Evolutionary conservation across 441 rosid genomes (phyloP).

Genomic region (Jatropha podagrica): DNA sequence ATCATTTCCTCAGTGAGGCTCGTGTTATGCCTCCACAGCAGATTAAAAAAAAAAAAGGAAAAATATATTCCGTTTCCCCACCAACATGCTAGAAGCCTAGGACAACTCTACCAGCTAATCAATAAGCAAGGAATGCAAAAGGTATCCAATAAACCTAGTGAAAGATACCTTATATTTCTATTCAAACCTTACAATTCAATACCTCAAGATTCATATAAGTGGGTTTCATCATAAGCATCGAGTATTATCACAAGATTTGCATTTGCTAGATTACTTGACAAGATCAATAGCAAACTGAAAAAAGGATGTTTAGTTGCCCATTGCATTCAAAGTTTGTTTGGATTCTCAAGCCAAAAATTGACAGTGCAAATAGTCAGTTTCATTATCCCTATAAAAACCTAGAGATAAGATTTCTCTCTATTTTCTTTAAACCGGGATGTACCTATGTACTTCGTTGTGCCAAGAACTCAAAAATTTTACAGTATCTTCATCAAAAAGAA

Average conservation of each 20-base stretch:
- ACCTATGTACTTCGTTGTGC: background rate
- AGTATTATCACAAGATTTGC: slow-evolving; percentile 3
- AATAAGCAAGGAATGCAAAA: background rate
- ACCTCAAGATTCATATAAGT: background rate
- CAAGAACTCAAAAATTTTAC: background rate
- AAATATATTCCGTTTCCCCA: background rate
- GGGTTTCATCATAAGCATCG: background rate
- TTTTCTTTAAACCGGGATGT: background rate
- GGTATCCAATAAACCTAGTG: background rate
- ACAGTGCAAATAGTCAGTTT: background rate
- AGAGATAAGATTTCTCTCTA: background rate
- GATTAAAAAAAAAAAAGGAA: background rate
- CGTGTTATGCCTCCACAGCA: background rate
- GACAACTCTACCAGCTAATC: background rate
- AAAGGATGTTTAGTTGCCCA: background rate
- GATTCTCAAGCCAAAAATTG: background rate
- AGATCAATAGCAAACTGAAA: background rate
- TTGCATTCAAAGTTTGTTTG: background rate
- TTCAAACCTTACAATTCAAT: slow-evolving; percentile 9
- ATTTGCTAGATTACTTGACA: slow-evolving; percentile 1
- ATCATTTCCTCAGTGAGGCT: background rate
- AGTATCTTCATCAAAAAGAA: background rate
- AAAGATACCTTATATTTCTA: background rate
- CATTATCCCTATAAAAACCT: background rate
- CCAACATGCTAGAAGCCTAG: background rate